Evolutionary conservation across 2,329 filamentous ascomycete species (phyloP).

Genomic region (Alternaria dauci): DNA sequence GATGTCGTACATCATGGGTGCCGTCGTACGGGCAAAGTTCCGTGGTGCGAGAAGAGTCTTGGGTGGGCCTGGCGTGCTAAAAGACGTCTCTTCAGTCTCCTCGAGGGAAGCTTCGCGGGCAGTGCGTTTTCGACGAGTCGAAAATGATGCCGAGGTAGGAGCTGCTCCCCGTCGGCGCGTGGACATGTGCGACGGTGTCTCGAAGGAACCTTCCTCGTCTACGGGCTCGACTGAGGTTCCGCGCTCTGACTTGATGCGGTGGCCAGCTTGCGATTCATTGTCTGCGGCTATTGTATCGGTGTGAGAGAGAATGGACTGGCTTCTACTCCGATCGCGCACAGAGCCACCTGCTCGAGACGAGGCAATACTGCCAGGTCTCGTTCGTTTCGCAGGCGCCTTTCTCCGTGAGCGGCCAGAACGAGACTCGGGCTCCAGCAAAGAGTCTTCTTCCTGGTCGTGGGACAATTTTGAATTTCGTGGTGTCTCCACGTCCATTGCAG

Average conservation of each 20-base stretch:
- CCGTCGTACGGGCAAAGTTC: constrained; percentile 59
- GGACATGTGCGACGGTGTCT: constrained; percentile 42
- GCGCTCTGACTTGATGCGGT: constrained; percentile 58
- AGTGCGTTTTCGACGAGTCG: constrained; percentile 55
- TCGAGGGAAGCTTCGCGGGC: constrained; percentile 44
- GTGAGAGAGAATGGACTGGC: constrained; percentile 59
- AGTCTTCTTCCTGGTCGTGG: constrained; percentile 35
- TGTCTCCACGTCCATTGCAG: constrained; percentile 19
- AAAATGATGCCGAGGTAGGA: constrained; percentile 31
- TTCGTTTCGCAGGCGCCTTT: constrained; percentile 39
- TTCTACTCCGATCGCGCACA: constrained; percentile 56
- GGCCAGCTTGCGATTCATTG: constrained; percentile 50
- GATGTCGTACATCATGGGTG: constrained; percentile 62
- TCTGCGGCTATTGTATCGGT: constrained; percentile 54
- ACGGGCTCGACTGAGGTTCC: constrained; percentile 54
- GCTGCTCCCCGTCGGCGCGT: constrained; percentile 42
- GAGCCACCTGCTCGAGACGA: constrained; percentile 59
- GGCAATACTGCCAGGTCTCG: constrained; percentile 53
- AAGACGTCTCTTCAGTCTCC: constrained; percentile 40
- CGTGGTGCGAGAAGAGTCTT: constrained; percentile 55
- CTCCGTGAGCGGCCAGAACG: constrained; percentile 44
- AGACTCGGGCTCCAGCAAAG: constrained; percentile 35
- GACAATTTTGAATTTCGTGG: constrained; percentile 24
- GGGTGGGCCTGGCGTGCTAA: constrained; percentile 35
- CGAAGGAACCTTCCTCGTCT: constrained; percentile 45